phyloP scores from a whole-genome alignment of 2,329 filamentous ascomycete species.

The Geosmithia flava region DNA sequence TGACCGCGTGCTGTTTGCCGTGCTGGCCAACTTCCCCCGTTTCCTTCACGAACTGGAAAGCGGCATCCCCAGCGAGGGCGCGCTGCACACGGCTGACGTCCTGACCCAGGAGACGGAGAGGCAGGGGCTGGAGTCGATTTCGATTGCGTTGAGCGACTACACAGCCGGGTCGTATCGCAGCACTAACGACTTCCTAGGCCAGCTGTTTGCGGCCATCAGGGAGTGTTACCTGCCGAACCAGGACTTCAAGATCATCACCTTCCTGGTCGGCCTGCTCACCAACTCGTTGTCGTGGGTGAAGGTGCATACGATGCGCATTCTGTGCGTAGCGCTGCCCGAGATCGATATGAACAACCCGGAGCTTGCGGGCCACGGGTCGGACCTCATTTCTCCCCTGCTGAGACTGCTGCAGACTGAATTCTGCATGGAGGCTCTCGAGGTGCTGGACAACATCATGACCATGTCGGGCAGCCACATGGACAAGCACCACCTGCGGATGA shows the following conservation, averaged over 20 bases:
- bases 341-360: conserved; percentile 90
- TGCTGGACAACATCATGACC: conserved; percentile 89
- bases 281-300: conserved; percentile 87
- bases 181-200: conserved; percentile 63
- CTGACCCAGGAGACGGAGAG: conserved; percentile 62
- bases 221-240: conserved; percentile 69
- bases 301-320: conserved; percentile 80
- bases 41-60: conserved; percentile 73
- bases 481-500: conserved; percentile 92
- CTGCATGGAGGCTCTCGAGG: conserved; percentile 82
- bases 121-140: conserved; percentile 56
- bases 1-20: conserved; percentile 67
- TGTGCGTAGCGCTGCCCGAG: conserved; percentile 73
- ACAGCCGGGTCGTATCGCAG: conserved; percentile 53
- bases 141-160: conserved; percentile 58
- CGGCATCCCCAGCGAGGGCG: conserved; percentile 38
- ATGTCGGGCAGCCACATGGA: conserved; percentile 89
- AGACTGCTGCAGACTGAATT: conserved; percentile 85
- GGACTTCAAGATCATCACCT: conserved; percentile 77
- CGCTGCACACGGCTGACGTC: conserved; percentile 51
- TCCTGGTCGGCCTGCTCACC: conserved; percentile 81
- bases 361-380: conserved; percentile 81
- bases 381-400: conserved; percentile 85
- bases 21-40: conserved; percentile 84
- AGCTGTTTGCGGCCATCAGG: conserved; percentile 62